Evolutionary conservation across 2,329 filamentous ascomycete species (phyloP).

Genomic region (Penicillium sp.): DNA sequence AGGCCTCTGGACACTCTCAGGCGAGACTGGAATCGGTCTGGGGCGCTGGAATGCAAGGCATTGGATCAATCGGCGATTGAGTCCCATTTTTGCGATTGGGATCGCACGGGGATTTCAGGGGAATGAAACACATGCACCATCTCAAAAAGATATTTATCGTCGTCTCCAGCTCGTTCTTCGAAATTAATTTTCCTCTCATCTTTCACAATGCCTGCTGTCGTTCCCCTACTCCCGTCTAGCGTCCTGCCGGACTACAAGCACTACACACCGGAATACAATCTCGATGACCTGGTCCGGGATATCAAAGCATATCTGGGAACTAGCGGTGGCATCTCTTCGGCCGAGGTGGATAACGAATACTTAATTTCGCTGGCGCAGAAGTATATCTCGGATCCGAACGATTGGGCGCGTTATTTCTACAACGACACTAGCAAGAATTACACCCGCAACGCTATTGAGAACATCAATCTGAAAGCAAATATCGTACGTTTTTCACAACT

Average conservation of each 20-base stretch:
- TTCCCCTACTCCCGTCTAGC: slow-evolving; percentile 13
- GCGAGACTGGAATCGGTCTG: slow-evolving; percentile 2
- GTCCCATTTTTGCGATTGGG: slow-evolving; percentile 1
- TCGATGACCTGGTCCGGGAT: slow-evolving; percentile 29
- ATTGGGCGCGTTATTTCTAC: slow-evolving; percentile 32
- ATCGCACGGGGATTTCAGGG: slow-evolving; percentile 3
- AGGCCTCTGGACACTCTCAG: background rate
- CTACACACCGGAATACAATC: slow-evolving; percentile 23
- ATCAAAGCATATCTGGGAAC: slow-evolving; percentile 31
- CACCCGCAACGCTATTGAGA: slow-evolving; percentile 35
- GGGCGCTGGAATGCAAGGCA: slow-evolving; percentile 3
- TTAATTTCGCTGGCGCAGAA: slow-evolving; percentile 30
- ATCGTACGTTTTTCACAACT: slow-evolving; percentile 21
- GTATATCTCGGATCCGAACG: slow-evolving; percentile 29
- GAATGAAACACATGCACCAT: background rate
- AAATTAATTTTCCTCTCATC: background rate
- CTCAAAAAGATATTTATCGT: background rate
- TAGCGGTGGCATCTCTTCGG: slow-evolving; percentile 27
- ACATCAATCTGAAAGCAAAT: slow-evolving; percentile 37
- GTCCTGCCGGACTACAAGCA: slow-evolving; percentile 17
- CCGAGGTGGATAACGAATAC: slow-evolving; percentile 27
- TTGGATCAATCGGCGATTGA: slow-evolving; percentile 23
- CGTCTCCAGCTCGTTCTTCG: background rate
- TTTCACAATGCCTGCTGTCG: slow-evolving; percentile 18
- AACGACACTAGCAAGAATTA: slow-evolving; percentile 37